Conservation (phyloP, 1,139 yeast species). For the Yamadazyma songkhlaensis region DNA sequence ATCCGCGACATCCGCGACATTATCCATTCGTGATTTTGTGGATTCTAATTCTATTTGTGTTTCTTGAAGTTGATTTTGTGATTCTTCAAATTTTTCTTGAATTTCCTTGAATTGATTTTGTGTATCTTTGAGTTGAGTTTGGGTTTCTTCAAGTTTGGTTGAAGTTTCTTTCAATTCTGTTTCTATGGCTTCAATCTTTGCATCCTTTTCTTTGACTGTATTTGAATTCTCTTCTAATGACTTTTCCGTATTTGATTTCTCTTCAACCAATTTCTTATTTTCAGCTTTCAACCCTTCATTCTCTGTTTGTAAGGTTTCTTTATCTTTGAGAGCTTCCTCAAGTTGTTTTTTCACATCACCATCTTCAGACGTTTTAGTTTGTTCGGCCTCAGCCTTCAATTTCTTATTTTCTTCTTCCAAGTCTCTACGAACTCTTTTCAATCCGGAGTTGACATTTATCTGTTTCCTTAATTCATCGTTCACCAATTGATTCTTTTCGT, state of each 20-base stretch:
- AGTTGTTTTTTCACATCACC: no score
- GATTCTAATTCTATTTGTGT: no score
- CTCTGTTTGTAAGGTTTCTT: no score
- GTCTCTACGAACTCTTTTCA: constrained; percentile 14
- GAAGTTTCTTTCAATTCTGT: constrained; percentile 2
- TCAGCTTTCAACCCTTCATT: neutral
- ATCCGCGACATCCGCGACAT: neutral
- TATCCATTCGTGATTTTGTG: no score
- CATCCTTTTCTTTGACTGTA: neutral
- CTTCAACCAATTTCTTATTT: neutral
- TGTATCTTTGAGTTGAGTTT: neutral
- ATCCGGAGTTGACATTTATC: constrained; percentile 14
- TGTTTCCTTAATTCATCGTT: constrained; percentile 46
- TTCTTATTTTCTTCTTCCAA: constrained; percentile 16
- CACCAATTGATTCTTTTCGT: constrained; percentile 58
- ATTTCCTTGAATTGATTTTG: constrained; percentile 2
- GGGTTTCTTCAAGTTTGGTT: constrained; percentile 1
- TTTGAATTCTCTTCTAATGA: neutral
- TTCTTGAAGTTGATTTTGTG: no score
- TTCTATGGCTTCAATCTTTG: neutral
- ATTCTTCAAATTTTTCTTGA: constrained; percentile 2
- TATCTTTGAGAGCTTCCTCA: no score
- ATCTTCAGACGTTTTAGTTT: neutral
- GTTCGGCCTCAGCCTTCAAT: constrained; percentile 6
- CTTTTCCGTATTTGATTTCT: neutral